Evolutionary conservation across 768 basidiomycete genomes (phyloP).

Genomic region (Leccinum incarnatum): DNA sequence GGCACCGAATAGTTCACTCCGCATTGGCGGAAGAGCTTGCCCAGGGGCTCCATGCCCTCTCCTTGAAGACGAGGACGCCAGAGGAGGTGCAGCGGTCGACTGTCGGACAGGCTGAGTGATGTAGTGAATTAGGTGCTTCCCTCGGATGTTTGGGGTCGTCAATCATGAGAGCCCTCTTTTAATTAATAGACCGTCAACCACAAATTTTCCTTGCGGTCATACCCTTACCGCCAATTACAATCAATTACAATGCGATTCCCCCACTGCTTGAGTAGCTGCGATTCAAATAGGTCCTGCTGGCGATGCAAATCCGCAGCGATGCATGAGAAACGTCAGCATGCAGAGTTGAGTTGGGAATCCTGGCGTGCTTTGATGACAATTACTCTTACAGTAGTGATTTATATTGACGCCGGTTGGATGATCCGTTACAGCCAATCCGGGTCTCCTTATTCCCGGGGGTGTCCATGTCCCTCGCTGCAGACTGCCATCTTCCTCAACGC

Average conservation of each 20-base stretch:
- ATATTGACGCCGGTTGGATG: conserved; percentile 25
- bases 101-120: conserved; percentile 23
- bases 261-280: conserved; percentile 7
- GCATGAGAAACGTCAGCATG: conserved; percentile 1
- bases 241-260: conserved; percentile 20
- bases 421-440: conserved; percentile 30
- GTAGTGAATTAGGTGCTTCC: conserved; percentile 18
- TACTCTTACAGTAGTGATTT: background rate
- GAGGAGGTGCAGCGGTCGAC: conserved; percentile 40
- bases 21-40: conserved; percentile 69
- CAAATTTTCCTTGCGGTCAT: conserved; percentile 21
- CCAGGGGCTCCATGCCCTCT: conserved; percentile 73
- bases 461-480: conserved; percentile 2
- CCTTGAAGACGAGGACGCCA: conserved; percentile 69
- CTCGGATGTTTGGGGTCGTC: conserved; percentile 15
- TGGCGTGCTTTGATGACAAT: background rate
- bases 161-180: conserved; percentile 31
- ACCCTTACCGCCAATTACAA: conserved; percentile 11
- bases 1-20: conserved; percentile 77
- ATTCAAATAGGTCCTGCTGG: conserved; percentile 11
- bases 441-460: conserved; percentile 4
- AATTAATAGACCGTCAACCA: conserved; percentile 28
- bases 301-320: conserved; percentile 18
- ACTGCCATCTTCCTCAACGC: conserved; percentile 16
- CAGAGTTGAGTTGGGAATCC: background rate